Conservation (phyloP, 73 alveolate species). For the Stentor coeruleus region DNA sequence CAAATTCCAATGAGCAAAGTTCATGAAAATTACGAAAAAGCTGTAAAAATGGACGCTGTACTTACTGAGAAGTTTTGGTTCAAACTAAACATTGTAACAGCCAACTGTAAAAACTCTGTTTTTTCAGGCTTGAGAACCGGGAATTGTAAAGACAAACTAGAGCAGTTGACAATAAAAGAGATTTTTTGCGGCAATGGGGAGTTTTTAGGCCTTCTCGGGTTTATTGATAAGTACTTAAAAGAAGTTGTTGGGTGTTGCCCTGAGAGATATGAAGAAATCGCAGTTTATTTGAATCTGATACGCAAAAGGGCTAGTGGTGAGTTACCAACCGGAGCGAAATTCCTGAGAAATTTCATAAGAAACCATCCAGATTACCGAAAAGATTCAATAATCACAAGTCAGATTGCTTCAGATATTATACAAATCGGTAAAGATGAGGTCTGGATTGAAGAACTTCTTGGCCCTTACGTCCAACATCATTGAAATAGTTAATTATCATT, state of each 20-base stretch:
- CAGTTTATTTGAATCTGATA: slow-evolving; percentile 47
- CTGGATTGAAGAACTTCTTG: no score
- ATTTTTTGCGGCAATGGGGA: slow-evolving; percentile 71
- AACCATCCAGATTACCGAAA: slow-evolving; percentile 78
- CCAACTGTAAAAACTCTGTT: slow-evolving; percentile 14
- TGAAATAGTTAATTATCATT: no score
- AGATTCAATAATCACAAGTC: slow-evolving; percentile 76
- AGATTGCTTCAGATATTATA: slow-evolving; percentile 65
- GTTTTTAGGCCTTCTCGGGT: slow-evolving; percentile 56
- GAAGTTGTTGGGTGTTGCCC: slow-evolving; percentile 34
- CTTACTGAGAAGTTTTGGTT: slow-evolving; percentile 82
- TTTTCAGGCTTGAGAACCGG: not conserved
- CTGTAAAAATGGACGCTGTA: slow-evolving; percentile 75
- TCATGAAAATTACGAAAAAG: slow-evolving; percentile 63
- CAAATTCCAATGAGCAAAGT: slow-evolving; percentile 44
- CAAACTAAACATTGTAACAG: slow-evolving; percentile 63
- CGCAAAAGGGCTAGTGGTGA: slow-evolving; percentile 79
- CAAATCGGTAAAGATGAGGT: no score
- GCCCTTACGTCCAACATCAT: no score
- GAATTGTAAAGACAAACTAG: slow-evolving; percentile 48
- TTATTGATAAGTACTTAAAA: no score
- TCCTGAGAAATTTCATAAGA: slow-evolving; percentile 70
- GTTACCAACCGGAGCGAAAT: slow-evolving; percentile 82
- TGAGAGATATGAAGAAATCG: slow-evolving; percentile 32
- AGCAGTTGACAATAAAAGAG: slow-evolving; percentile 69